phyloP scores from a whole-genome alignment of 164 flowering plant genomes.

The Euptelea pleiosperma region DNA sequence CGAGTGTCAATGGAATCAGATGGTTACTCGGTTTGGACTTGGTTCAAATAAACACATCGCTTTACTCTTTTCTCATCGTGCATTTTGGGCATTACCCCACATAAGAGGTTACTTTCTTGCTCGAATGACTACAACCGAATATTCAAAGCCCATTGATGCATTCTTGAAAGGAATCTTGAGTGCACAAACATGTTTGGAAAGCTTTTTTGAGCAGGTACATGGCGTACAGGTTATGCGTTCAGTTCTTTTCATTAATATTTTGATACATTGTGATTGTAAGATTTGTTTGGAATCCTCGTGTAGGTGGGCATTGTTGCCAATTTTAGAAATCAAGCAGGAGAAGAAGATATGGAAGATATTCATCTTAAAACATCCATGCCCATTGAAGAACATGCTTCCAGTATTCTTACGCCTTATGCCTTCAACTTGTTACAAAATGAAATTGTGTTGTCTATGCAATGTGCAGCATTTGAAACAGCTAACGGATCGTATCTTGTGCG shows the following conservation, averaged over 20 bases:
- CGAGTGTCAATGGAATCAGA: slow-evolving; percentile 55
- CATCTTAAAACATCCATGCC: slow-evolving; percentile 52
- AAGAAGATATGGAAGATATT: slow-evolving; percentile 32
- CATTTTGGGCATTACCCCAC: slow-evolving; percentile 49
- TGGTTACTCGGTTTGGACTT: slow-evolving; percentile 56
- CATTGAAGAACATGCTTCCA: slow-evolving; percentile 61
- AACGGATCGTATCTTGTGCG: slow-evolving; percentile 53
- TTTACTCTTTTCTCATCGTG: slow-evolving; percentile 44
- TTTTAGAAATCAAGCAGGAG: slow-evolving; percentile 29
- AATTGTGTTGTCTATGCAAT: slow-evolving; percentile 53
- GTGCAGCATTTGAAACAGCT: slow-evolving; percentile 50
- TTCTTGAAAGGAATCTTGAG: slow-evolving; percentile 47
- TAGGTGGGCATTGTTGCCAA: slow-evolving; percentile 44
- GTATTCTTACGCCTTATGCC: slow-evolving; percentile 60
- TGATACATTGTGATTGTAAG: background rate
- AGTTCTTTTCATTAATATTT: background rate
- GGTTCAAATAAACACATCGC: slow-evolving; percentile 53
- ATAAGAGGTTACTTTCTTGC: slow-evolving; percentile 49
- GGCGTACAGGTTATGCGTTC: background rate
- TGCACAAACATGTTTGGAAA: slow-evolving; percentile 44
- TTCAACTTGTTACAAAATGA: slow-evolving; percentile 59
- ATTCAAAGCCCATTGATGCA: slow-evolving; percentile 36
- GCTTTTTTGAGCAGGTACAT: slow-evolving; percentile 63
- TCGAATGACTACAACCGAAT: slow-evolving; percentile 34
- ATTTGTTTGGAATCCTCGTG: slow-evolving; percentile 8